phyloP scores from a whole-genome alignment of 1,284 basidiomycete genomes.

The Trichosporon coremiiforme region DNA sequence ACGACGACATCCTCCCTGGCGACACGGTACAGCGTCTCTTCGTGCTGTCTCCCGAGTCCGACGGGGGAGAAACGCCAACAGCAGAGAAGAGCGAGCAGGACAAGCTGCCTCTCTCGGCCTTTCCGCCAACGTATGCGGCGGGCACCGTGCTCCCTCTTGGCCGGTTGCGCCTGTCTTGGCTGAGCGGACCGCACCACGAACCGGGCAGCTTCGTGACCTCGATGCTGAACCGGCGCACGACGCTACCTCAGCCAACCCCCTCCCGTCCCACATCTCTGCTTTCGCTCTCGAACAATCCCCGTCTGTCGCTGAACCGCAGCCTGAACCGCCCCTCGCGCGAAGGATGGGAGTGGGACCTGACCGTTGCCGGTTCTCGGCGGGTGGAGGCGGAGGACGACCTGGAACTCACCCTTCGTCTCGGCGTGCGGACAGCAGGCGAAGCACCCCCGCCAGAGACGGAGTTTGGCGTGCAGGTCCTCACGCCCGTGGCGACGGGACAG shows the following conservation, averaged over 20 bases:
- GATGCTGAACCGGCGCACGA: slow-evolving; percentile 49
- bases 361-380: slow-evolving; percentile 28
- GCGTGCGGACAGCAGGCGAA: slow-evolving; percentile 30
- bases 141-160: slow-evolving; percentile 75
- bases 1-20: slow-evolving; percentile 66
- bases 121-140: slow-evolving; percentile 63
- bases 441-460: slow-evolving; percentile 29
- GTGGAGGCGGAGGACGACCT: slow-evolving; percentile 39
- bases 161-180: slow-evolving; percentile 77
- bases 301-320: slow-evolving; percentile 7
- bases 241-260: slow-evolving; percentile 23
- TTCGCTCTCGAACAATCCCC: neutral
- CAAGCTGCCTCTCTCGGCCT: slow-evolving; percentile 48
- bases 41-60: slow-evolving; percentile 64
- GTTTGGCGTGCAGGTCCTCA: slow-evolving; percentile 44
- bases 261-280: slow-evolving; percentile 15
- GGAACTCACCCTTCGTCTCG: slow-evolving; percentile 35
- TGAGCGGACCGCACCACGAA: slow-evolving; percentile 61
- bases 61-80: slow-evolving; percentile 48
- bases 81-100: slow-evolving; percentile 58
- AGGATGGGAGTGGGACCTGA: slow-evolving; percentile 47
- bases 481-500: slow-evolving; percentile 23
- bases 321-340: slow-evolving; percentile 18
- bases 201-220: slow-evolving; percentile 79
- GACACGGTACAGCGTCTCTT: slow-evolving; percentile 82